Evolutionary conservation across 83 land plant genomes (phyloP).

Genomic region (Thuja plicata): DNA sequence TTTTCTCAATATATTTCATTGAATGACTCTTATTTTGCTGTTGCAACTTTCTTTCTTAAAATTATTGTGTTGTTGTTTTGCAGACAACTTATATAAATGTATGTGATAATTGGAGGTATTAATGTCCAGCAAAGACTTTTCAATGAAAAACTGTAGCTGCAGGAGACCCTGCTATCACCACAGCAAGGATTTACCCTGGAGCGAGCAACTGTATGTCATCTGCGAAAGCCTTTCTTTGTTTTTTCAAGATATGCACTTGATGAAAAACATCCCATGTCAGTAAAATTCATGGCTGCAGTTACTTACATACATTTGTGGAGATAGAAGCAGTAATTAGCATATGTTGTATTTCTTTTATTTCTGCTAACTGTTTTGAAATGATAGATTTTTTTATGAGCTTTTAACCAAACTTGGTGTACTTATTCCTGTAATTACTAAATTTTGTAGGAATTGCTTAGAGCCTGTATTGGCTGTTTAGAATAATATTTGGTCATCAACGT

Average conservation of each 20-base stretch:
- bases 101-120: constrained; percentile 81
- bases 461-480: not conserved
- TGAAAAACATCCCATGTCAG: not conserved
- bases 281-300: not conserved
- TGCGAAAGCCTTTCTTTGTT: not conserved
- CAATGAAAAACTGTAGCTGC: constrained; percentile 62
- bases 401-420: not conserved
- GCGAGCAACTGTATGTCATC: constrained; percentile 78
- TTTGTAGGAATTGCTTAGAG: not conserved
- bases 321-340: not conserved
- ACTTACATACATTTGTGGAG: not conserved
- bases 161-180: constrained; percentile 80
- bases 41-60: not conserved
- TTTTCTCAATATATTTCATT: not conserved
- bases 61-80: not conserved
- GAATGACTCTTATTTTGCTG: not conserved
- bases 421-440: not conserved
- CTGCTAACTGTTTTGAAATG: not conserved
- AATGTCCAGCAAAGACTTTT: constrained; percentile 65
- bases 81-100: constrained; percentile 94
- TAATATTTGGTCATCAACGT: not conserved
- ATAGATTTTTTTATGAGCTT: not conserved
- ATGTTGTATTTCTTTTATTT: not conserved
- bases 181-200: constrained; percentile 92
- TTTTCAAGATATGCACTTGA: constrained; percentile 5